phyloP scores from a whole-genome alignment of 1,284 basidiomycete species.

The Boletus hoseneyae region DNA sequence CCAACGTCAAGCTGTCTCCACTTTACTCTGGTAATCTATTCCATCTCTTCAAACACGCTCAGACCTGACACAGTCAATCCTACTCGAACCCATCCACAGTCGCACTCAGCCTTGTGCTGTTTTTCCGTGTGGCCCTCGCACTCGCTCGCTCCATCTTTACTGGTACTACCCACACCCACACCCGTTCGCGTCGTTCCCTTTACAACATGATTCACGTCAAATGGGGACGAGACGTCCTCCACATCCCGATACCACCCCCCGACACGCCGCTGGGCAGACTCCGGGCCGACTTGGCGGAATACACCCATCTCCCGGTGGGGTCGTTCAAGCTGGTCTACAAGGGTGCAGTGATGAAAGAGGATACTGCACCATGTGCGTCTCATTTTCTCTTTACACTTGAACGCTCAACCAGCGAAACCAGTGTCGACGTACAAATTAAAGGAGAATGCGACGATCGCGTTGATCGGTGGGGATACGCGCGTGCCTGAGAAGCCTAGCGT shows the following conservation, averaged over 20 bases:
- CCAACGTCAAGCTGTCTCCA: slow-evolving; percentile 28
- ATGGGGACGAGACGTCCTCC: slow-evolving; percentile 61
- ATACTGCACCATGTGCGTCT: slow-evolving; percentile 58
- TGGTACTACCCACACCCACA: not conserved
- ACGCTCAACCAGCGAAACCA: too few relatives aligned
- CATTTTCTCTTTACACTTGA: not conserved
- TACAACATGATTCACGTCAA: slow-evolving; percentile 48
- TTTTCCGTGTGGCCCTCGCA: slow-evolving; percentile 27
- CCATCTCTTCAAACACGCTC: not conserved
- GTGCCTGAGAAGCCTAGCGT: slow-evolving; percentile 13
- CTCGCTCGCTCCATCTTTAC: slow-evolving; percentile 16
- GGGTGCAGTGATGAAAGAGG: slow-evolving; percentile 78
- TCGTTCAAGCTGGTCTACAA: slow-evolving; percentile 78
- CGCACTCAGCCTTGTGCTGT: slow-evolving; percentile 33
- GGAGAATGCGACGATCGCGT: slow-evolving; percentile 56
- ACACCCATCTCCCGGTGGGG: slow-evolving; percentile 57
- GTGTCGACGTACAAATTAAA: slow-evolving; percentile 57
- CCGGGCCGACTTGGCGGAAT: slow-evolving; percentile 54
- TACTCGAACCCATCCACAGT: slow-evolving; percentile 12
- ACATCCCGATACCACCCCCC: slow-evolving; percentile 55
- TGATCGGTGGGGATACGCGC: slow-evolving; percentile 48
- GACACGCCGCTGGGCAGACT: slow-evolving; percentile 53
- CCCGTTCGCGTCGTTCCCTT: slow-evolving; percentile 21
- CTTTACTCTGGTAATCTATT: slow-evolving; percentile 23
- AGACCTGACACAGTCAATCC: slow-evolving; percentile 1